phyloP scores from a whole-genome alignment of 495 filamentous ascomycete genomes.

The Neurospora intermedia region DNA sequence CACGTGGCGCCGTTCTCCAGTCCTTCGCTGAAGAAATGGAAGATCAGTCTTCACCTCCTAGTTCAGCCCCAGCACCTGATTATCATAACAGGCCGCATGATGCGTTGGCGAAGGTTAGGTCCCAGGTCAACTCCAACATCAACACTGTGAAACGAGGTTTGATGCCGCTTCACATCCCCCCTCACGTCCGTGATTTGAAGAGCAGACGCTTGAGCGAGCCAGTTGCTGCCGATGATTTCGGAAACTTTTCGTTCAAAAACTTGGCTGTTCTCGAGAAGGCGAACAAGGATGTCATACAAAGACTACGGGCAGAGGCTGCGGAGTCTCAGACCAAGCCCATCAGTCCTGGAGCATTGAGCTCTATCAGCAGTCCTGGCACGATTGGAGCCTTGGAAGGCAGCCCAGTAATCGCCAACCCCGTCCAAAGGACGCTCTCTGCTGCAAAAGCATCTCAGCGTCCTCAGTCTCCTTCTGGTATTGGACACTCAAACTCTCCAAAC shows the following conservation, averaged over 20 bases:
- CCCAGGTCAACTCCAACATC: slow-evolving; percentile 79
- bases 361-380: slow-evolving; percentile 39
- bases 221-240: slow-evolving; percentile 81
- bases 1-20: slow-evolving; percentile 80
- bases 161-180: slow-evolving; percentile 92
- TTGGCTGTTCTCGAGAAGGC: slow-evolving; percentile 93
- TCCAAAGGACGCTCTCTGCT: slow-evolving; percentile 74
- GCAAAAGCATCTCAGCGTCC: slow-evolving; percentile 67
- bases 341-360: slow-evolving; percentile 32
- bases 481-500: slow-evolving; percentile 75
- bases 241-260: slow-evolving; percentile 94
- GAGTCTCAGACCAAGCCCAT: slow-evolving; percentile 48
- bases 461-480: slow-evolving; percentile 69
- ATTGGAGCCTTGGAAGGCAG: slow-evolving; percentile 62
- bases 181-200: slow-evolving; percentile 84
- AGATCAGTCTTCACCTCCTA: slow-evolving; percentile 67
- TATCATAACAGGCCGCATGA: slow-evolving; percentile 86
- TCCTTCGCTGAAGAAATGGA: slow-evolving; percentile 88
- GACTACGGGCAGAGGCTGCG: slow-evolving; percentile 79
- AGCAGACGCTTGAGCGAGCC: slow-evolving; percentile 86
- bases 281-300: slow-evolving; percentile 97
- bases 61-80: slow-evolving; percentile 53
- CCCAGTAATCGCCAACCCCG: slow-evolving; percentile 63
- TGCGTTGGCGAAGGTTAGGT: slow-evolving; percentile 79
- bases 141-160: slow-evolving; percentile 71